Base-by-base conservation (phyloP, 345 rosid species). In the Camelina laxa region DNA sequence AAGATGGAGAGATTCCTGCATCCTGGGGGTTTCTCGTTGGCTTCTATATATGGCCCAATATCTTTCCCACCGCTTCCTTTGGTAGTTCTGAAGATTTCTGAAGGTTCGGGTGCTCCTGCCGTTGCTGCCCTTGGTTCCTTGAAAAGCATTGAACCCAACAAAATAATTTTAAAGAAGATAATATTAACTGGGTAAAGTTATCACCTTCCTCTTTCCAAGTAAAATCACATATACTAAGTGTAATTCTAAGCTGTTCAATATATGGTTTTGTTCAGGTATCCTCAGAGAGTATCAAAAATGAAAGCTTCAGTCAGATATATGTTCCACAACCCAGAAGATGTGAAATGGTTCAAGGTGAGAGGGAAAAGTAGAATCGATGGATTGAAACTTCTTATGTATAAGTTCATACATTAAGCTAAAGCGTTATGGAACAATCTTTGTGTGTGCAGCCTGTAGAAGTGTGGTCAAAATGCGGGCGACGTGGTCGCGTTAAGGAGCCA, bases 1-100 rank as follows among this genome's bases (percentile, higher is more conserved):
- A 90, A 95, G 85, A 92, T 95, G 99, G 99, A 92, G 80, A 92
- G 97, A 73, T 91, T 91, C 76, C 90, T 94, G 69, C 99, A 90
- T 53, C 83, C 97, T 0, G 97, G 97, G 15, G 66, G 87, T 75
- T 92, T 89, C 76, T 84, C 90, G 6, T 53, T 87, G 7, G 99
- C 99, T 72, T 95, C 97, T 60, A 65, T 89, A 50, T 95, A 86
- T 73, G 99, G 93, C 22, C 96, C 97, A 30, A 86, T 95, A 77
- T 89, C 88, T 17, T 95, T 90, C 82, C 91, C 91, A 19, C 73
- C 92, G 47, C 93, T 89, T 76, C 99, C 97, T 73, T 72, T 92
- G 84, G 85, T 95, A 66, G 97, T 60, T 61, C 61, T 95, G 75
- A 95, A 92, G 87, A 71, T 69, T 58, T 81, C 69, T 7, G 85